Evolutionary conservation across 352 stramenopile genomes (phyloP).

Genomic region (Elongisporangium anandrum): DNA sequence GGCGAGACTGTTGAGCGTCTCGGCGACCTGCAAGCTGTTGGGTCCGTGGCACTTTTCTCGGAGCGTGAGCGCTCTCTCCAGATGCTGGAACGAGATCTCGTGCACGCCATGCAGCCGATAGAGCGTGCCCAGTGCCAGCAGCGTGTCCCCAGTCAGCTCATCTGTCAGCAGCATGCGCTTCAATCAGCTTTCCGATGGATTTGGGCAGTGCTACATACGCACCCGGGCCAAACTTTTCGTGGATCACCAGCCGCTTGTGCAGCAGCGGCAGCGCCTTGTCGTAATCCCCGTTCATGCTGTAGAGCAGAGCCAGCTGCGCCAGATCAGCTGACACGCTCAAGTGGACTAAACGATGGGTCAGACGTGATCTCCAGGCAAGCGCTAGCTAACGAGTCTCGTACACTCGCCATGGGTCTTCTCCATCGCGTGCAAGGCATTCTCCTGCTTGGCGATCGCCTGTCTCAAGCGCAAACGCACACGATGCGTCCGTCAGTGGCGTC

Average conservation of each 20-base stretch:
- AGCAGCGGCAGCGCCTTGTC: constrained; percentile 64
- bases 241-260: constrained; percentile 75
- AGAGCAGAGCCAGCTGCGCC: constrained; percentile 59
- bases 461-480: background rate
- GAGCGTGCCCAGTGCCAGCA: constrained; percentile 63
- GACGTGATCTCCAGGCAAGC: background rate
- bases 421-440: constrained; percentile 35
- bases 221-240: constrained; percentile 75
- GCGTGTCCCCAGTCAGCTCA: constrained; percentile 49
- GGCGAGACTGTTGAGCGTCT: constrained; percentile 76
- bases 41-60: constrained; percentile 41
- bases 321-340: constrained; percentile 53
- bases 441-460: constrained; percentile 47
- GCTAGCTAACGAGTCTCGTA: constrained; percentile 10
- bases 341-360: constrained; percentile 28
- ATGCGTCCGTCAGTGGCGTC: background rate
- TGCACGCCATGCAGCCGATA: constrained; percentile 53
- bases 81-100: constrained; percentile 53
- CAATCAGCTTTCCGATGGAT: too few relatives aligned
- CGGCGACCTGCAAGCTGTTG: constrained; percentile 64
- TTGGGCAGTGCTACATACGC: too few relatives aligned
- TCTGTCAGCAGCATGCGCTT: too few relatives aligned
- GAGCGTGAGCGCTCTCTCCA: constrained; percentile 44
- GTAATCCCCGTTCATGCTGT: constrained; percentile 63
- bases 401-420: constrained; percentile 47